These are phyloP conservation scores for Colletotrichum truncatum DNA, from an alignment of 2,329 filamentous ascomycete species.

Conservation along the genomic window DNA sequence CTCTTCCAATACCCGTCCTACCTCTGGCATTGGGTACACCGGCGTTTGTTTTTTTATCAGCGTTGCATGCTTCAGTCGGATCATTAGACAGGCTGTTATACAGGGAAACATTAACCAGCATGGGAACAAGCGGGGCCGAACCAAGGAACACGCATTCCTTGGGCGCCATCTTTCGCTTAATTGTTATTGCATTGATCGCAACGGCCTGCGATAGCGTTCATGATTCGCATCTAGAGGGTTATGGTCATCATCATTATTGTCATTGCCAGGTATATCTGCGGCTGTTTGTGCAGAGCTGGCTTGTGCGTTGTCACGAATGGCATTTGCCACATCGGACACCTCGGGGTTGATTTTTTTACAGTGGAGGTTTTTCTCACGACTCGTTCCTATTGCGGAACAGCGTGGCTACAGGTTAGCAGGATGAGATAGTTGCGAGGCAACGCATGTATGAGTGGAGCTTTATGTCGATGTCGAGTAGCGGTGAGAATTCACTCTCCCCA, in stretches of 20 bases:
- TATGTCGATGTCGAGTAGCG: conserved; percentile 18
- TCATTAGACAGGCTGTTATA: conserved; percentile 19
- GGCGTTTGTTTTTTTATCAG: conserved; percentile 27
- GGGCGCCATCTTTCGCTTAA: conserved; percentile 26
- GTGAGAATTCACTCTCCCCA: conserved; percentile 22
- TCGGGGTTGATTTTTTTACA: conserved; percentile 13
- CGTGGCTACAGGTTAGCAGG: conserved; percentile 31
- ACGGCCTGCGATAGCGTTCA: conserved; percentile 22
- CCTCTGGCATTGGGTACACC: conserved; percentile 26
- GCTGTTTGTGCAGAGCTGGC: conserved; percentile 1
- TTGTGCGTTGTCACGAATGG: conserved; percentile 1
- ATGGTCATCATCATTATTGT: conserved; percentile 18
- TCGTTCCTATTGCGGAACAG: conserved; percentile 15
- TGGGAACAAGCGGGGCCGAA: conserved; percentile 7
- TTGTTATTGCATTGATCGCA: conserved; percentile 28
- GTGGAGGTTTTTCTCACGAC: conserved; percentile 24
- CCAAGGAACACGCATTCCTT: not conserved
- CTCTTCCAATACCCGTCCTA: conserved; percentile 15
- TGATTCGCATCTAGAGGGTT: conserved; percentile 25
- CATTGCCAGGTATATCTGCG: not conserved
- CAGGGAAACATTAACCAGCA: conserved; percentile 14
- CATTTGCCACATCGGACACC: not conserved
- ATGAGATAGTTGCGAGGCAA: conserved; percentile 29
- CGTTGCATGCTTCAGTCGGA: conserved; percentile 27
- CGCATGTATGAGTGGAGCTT: conserved; percentile 18